These are phyloP conservation scores for Trametes punicea DNA, from an alignment of 768 basidiomycete genomes.

Conservation along the genomic window DNA sequence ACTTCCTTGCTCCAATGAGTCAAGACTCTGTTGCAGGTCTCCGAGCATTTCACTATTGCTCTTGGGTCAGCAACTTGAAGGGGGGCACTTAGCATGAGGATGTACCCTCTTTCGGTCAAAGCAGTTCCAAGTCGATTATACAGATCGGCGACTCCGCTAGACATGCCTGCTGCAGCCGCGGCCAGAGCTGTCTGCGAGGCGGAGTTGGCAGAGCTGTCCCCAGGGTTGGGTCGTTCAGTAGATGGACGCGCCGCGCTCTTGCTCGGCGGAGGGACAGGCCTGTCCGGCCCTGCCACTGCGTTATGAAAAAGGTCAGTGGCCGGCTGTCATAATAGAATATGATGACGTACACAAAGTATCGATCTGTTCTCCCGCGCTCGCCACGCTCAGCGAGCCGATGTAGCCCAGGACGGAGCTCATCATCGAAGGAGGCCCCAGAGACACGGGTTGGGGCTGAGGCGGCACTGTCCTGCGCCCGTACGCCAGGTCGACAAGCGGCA, in stretches of 20 bases:
- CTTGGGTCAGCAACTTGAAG: not conserved
- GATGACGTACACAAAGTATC: slow-evolving; percentile 51
- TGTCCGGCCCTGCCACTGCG: slow-evolving; percentile 63
- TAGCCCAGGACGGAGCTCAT: slow-evolving; percentile 45
- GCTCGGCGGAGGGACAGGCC: slow-evolving; percentile 45
- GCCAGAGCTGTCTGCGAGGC: slow-evolving; percentile 6
- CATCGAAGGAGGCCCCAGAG: slow-evolving; percentile 53
- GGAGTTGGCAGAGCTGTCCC: slow-evolving; percentile 10
- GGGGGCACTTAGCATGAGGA: not conserved
- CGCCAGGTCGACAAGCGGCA: slow-evolving; percentile 51
- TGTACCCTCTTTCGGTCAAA: slow-evolving; percentile 62
- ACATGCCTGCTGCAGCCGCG: slow-evolving; percentile 22
- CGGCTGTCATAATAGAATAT: not conserved
- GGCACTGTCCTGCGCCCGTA: slow-evolving; percentile 42
- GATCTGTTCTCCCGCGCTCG: slow-evolving; percentile 55
- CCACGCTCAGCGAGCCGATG: slow-evolving; percentile 40
- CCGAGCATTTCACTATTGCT: slow-evolving; percentile 55
- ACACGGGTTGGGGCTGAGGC: slow-evolving; percentile 60
- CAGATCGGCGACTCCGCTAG: slow-evolving; percentile 26
- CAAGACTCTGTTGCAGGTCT: slow-evolving; percentile 59
- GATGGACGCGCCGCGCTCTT: slow-evolving; percentile 5
- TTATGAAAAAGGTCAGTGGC: not conserved
- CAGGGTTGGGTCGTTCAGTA: slow-evolving; percentile 1
- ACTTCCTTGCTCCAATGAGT: slow-evolving; percentile 63
- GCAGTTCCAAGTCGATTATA: slow-evolving; percentile 41